Evolutionary conservation across 495 filamentous ascomycete species (phyloP), one percentile per base, ranked within the genome.

Genomic region (Darksidea phi): DNA sequence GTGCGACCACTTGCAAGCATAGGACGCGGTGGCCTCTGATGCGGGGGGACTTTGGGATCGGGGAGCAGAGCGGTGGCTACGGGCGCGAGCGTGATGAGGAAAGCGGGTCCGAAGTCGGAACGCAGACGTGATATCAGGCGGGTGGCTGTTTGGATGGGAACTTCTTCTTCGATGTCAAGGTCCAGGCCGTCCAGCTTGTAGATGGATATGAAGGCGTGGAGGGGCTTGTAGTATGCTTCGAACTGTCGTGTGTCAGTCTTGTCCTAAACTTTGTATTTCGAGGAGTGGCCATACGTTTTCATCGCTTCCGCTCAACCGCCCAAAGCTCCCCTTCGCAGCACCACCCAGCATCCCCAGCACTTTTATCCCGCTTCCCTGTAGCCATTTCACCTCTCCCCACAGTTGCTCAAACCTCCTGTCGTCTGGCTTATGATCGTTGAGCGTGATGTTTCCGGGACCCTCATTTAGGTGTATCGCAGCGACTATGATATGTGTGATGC

Each of bases 381-480:
- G 67, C 67, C 73, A 71, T 54, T 61, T 57, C 25, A 76, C 71
- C 54, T 79, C 77, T 18, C 55, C 48, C 75, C 75, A 79, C 10
- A 77, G 67, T 8, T 54, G 55, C 28, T 67, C 54, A 48, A 66
- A 76, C 25, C 64, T 63, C 6, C 59, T 34, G 17, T 69, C 63
- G 23, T 71, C 63, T 6, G 70, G 69, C 2, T 53, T 64, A 57
- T 78, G 63, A 58, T 78, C 75, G 66, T 79, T 79, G 38, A 79
- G 66, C 8, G 73, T 74, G 60, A 79, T 75, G 51, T 75, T 64
- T 18, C 71, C 74, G 2, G 77, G 74, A 12, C 55, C 66, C 12
- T 74, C 71, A 55, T 78, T 76, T n/a, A 79, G 59, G 57, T 79
- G 77, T 23, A 78, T 65, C 2, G 76, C 75, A 11, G 76, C 76